Evolutionary conservation across 176 grass and related monocot species (phyloP).

Genomic region (Panicum miliaceum): DNA sequence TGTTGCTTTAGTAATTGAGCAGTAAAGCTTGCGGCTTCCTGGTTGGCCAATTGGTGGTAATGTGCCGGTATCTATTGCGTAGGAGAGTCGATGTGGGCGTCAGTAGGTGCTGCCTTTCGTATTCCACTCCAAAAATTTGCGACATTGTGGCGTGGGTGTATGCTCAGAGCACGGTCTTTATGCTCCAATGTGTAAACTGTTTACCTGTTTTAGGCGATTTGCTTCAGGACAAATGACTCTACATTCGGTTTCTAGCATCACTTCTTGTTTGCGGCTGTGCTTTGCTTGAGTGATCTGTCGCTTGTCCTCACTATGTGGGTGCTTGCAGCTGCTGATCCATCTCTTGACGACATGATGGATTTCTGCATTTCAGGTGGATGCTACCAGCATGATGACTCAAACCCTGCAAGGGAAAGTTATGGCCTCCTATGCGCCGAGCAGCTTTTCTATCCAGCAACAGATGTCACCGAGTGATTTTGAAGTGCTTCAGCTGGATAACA

Average conservation of each 20-base stretch:
- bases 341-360: background rate
- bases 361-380: conserved; percentile 37
- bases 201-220: background rate
- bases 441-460: conserved; percentile 8
- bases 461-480: background rate
- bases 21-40: background rate
- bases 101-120: background rate
- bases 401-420: conserved; percentile 39
- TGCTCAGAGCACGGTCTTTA: background rate
- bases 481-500: conserved; percentile 44
- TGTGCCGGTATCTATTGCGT: background rate
- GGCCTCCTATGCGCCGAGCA: conserved; percentile 20
- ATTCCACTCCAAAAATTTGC: background rate
- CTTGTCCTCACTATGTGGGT: background rate
- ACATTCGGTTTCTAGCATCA: background rate
- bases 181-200: background rate
- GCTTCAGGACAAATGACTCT: background rate
- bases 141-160: background rate
- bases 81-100: background rate
- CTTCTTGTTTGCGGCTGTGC: background rate
- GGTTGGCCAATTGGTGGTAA: background rate
- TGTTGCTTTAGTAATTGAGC: background rate
- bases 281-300: background rate
- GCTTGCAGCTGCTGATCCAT: background rate
- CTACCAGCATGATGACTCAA: conserved; percentile 46